Conservation (phyloP, 441 rosid genomes). For the Erysimum pusillum region DNA sequence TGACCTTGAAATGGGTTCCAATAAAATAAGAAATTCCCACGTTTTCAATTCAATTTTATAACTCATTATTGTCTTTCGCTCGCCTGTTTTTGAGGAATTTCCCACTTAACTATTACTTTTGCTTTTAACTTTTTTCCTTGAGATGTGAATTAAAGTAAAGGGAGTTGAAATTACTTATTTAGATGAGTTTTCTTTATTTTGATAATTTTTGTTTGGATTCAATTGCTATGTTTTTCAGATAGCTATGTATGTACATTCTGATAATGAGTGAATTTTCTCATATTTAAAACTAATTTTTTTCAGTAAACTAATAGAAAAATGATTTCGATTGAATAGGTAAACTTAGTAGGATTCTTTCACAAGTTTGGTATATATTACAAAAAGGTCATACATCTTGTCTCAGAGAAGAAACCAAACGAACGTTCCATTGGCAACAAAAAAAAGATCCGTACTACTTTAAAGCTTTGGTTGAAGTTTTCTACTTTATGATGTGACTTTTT, state of each 20-base stretch:
- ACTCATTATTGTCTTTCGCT: background rate
- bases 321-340: too few relatives aligned
- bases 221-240: background rate
- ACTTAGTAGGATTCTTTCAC: too few relatives aligned
- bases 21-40: slow-evolving; percentile 27
- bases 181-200: background rate
- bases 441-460: too few relatives aligned
- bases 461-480: too few relatives aligned
- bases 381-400: too few relatives aligned
- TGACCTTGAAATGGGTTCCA: slow-evolving; percentile 23
- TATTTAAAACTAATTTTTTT: too few relatives aligned
- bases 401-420: background rate
- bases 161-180: background rate
- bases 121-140: background rate
- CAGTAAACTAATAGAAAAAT: too few relatives aligned
- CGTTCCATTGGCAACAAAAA: background rate
- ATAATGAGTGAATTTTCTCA: too few relatives aligned
- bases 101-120: slow-evolving; percentile 1
- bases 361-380: too few relatives aligned
- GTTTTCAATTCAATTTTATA: slow-evolving; percentile 40
- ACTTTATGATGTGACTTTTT: too few relatives aligned
- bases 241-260: background rate
- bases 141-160: background rate
- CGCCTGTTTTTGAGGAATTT: slow-evolving; percentile 22
- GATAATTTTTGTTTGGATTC: background rate